phyloP scores from a whole-genome alignment of 768 basidiomycete species.

The Exidia glandulosa region DNA sequence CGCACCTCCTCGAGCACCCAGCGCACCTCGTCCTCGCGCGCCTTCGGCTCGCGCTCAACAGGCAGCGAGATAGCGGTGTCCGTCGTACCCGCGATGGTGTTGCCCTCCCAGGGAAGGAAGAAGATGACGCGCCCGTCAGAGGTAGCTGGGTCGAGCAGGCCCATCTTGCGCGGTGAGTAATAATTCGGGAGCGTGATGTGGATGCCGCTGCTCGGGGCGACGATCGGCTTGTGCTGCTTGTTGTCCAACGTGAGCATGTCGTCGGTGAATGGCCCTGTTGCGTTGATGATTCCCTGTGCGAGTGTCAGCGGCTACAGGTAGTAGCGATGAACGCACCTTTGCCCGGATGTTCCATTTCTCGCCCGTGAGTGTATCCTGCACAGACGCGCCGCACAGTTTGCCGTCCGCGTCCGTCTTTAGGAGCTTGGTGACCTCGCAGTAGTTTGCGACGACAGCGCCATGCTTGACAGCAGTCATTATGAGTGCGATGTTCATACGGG shows the following conservation, averaged over 20 bases:
- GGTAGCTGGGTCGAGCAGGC: constrained; percentile 87
- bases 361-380: constrained; percentile 76
- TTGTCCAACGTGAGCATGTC: constrained; percentile 73
- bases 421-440: constrained; percentile 73
- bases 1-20: constrained; percentile 95
- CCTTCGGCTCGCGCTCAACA: constrained; percentile 65
- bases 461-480: constrained; percentile 90
- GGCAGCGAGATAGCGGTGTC: constrained; percentile 53
- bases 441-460: constrained; percentile 81
- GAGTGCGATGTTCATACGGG: constrained; percentile 94
- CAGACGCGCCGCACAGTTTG: constrained; percentile 59
- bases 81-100: constrained; percentile 94
- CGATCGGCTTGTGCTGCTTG: constrained; percentile 69
- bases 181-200: constrained; percentile 97
- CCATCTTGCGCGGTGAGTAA: constrained; percentile 91
- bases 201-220: constrained; percentile 84
- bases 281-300: constrained; percentile 82
- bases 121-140: constrained; percentile 97
- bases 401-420: constrained; percentile 51
- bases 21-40: constrained; percentile 87
- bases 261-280: constrained; percentile 92
- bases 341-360: constrained; percentile 73
- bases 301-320: neutral
- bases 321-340: constrained; percentile 35
- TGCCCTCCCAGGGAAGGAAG: constrained; percentile 98